A percentile compares a stretch with the other conserved stretches of the same genome.
phyloP scores from a whole-genome alignment of 148 eudicot genomes.

The Gaultheria prostrata region DNA sequence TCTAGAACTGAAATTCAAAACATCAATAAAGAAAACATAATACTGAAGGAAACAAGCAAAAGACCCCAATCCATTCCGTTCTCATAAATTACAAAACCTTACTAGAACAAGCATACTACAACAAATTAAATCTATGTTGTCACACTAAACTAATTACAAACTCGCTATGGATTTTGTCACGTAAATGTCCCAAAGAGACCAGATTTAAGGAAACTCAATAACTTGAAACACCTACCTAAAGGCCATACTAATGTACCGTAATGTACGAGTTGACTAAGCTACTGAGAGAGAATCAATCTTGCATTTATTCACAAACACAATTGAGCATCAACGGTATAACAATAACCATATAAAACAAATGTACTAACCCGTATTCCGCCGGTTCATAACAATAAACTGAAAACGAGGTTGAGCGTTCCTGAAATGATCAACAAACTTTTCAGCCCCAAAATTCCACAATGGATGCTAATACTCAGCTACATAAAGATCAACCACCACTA shows the following conservation, averaged over 20 bases:
- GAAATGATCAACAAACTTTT: constrained; percentile 16
- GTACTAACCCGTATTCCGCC: constrained; percentile 64
- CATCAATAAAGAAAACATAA: neutral
- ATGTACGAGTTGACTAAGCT: neutral
- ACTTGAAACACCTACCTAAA: neutral
- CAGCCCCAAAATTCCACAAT: neutral
- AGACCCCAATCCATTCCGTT: neutral
- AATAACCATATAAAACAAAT: neutral
- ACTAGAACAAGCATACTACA: neutral
- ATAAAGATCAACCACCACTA: neutral
- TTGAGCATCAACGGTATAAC: neutral
- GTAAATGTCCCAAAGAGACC: neutral
- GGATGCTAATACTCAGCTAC: neutral
- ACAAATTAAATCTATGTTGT: neutral
- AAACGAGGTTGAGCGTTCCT: constrained; percentile 84
- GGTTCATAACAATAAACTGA: constrained; percentile 91
- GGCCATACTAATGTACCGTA: neutral
- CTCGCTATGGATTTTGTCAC: neutral
- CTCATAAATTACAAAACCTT: neutral
- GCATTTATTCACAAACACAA: neutral
- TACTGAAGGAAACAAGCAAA: neutral
- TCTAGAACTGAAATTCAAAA: neutral
- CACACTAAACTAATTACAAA: neutral
- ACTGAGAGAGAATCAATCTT: neutral
- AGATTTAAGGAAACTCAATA: neutral